Evolutionary conservation across 371 early-diverging fungal species (phyloP), one percentile per base, ranked within the genome.

Genomic region (Amoeboaphelidium protococcarum): DNA sequence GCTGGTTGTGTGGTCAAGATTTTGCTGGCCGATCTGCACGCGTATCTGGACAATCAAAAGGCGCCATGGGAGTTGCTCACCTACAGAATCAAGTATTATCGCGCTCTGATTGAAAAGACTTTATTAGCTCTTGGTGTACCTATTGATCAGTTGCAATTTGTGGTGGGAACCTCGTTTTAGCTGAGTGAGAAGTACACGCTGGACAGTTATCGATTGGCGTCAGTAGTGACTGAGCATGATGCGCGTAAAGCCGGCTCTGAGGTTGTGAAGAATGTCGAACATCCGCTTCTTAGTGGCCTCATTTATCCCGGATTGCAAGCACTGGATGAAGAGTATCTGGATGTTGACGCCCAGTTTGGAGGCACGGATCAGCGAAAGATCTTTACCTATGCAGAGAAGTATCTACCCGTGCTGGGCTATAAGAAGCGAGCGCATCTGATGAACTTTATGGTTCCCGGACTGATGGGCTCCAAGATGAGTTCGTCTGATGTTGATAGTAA

Each of bases 301-400:
- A 68, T 98, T 51, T 99, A 99, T 72, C 99, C 99, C 0, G 80
- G 86, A 40, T 80, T 99, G 78, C 99, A 99, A 66, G 96, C 96
- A 25, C 66, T 99, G 53, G 99, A 99, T 62, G 99, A 99, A 68
- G 89, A 98, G 67, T 89, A 95, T 68, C 71, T 99, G 37, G 68
- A 74, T 25, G 91, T 90, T 25, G 99, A 99, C 65, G 87, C 82
- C 22, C 98, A 99, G 67, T 98, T 99, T 65, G 99, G 99, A 45
- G 99, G 99, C 52, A 82, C 91, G 12, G 99, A 99, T 64, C 99
- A 99, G 69, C 81, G 99, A 62, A 99, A 99, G 77, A 99, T 99
- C 58, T 99, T 99, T 59, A 80, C 82, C 1, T 78, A 87, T 65
- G 97, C 99, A 37, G 90, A 86, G 61, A 90, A 92, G 64, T 87